Base-by-base conservation (phyloP, 2,329 filamentous ascomycete genomes). In the Tricladium varicosporioides region DNA sequence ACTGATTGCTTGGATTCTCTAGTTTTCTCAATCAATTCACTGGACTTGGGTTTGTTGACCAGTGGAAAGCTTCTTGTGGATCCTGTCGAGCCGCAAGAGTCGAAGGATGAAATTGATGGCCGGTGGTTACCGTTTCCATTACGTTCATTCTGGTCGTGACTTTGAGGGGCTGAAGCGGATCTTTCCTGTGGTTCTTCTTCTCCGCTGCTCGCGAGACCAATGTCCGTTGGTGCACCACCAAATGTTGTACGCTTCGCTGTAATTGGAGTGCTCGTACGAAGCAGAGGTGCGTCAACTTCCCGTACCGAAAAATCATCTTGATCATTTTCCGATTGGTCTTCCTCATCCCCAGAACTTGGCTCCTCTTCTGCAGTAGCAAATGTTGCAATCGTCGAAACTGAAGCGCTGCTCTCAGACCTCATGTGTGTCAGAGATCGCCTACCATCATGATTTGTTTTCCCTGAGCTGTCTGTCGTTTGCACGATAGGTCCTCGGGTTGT, bases 301-400 rank as follows among this genome's bases (percentile, higher is more conserved):
- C 72, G 63, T 70, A 76, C 69, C 70, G 73, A 59, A 58, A 63
- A 72, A 51, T 70, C 71, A 45, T 75, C 69, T 49, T 70, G 56
- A 42, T 77, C 75, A 22, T 78, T 76, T 43, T 72, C 69, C 47
- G 62, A 47, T 71, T 65, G 13, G 62, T 5, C 32, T 11, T 36
- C 48, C n/a, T 56, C 53, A 3, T 72, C 63, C 14, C 63, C 70
- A 1, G 66, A 65, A 22, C 64, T 67, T 53, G 71, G 71, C 10
- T 77, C 79, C 70, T 86, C 84, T 2, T 74, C 79, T 5, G 85
- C 85, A 1, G 85, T 88, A 1, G 82, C 83, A 67, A 87, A 88
- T 0, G 82, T 82, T 16, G 80, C 81, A 9, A 81, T 71, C 1
- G 83, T 86, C 10, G 83, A 86, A 9, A 83, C 70, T 0, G 84